phyloP scores from a whole-genome alignment of 495 filamentous ascomycete species.

The Penicillium egyptiacum region DNA sequence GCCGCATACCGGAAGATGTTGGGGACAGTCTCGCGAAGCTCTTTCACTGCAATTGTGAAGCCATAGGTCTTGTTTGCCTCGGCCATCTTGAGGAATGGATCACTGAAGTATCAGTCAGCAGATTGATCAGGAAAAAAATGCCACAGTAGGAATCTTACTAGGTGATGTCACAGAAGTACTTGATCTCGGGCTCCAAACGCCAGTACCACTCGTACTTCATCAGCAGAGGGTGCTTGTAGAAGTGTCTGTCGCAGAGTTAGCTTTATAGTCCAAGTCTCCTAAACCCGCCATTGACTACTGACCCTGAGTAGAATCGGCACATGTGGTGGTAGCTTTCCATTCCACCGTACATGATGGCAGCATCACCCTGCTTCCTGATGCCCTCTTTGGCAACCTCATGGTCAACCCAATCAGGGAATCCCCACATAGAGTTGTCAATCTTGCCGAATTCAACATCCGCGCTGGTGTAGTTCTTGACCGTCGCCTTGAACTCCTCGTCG shows the following conservation, averaged over 20 bases:
- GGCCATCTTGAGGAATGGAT: constrained; percentile 94
- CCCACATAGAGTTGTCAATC: constrained; percentile 90
- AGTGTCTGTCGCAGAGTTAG: constrained; percentile 61
- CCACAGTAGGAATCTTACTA: constrained; percentile 65
- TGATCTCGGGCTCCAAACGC: constrained; percentile 99
- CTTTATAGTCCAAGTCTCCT: neutral
- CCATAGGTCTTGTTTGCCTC: constrained; percentile 95
- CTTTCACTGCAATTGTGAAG: constrained; percentile 98
- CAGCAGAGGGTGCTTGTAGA: constrained; percentile 96
- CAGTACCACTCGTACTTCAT: constrained; percentile 99
- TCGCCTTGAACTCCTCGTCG: constrained; percentile 86
- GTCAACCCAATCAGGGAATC: constrained; percentile 96
- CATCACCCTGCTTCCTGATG: constrained; percentile 92
- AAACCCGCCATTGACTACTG: constrained; percentile 26
- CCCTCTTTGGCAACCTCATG: constrained; percentile 91
- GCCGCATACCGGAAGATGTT: constrained; percentile 99
- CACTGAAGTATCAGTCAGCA: constrained; percentile 54
- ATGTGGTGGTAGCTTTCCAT: constrained; percentile 99
- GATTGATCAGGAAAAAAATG: neutral
- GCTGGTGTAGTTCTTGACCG: constrained; percentile 86
- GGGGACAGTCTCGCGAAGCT: constrained; percentile 95
- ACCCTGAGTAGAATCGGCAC: constrained; percentile 99
- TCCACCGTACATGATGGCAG: constrained; percentile 98
- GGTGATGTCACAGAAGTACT: constrained; percentile 99
- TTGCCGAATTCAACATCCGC: constrained; percentile 87